Percentiles rank a stretch among this genome's conserved stretches.
Conservation (phyloP, 306 rosid genomes). For the Pyrus bretschneideri region DNA sequence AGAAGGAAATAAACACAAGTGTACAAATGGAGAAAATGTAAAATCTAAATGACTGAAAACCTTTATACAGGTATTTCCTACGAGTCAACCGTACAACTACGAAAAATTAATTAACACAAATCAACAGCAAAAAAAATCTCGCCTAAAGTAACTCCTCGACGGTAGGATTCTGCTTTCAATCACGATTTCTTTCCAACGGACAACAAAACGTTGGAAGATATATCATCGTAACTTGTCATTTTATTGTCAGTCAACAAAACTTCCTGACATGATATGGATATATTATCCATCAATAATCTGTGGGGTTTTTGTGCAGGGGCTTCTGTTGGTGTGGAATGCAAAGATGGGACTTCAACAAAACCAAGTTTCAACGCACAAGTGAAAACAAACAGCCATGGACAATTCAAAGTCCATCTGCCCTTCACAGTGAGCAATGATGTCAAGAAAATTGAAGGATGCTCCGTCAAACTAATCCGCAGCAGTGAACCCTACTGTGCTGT, state of each 20-base stretch:
- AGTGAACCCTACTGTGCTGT: constrained; percentile 61
- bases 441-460: constrained; percentile 53
- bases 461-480: constrained; percentile 50
- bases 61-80: constrained; percentile 20
- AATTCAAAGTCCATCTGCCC: constrained; percentile 61
- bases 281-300: too few relatives aligned
- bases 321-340: too few relatives aligned
- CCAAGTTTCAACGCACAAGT: constrained; percentile 45
- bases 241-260: too few relatives aligned
- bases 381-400: constrained; percentile 55
- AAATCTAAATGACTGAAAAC: too few relatives aligned
- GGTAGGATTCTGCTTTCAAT: constrained; percentile 15
- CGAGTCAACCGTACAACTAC: too few relatives aligned
- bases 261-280: too few relatives aligned
- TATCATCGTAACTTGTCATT: too few relatives aligned
- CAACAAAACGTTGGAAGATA: too few relatives aligned
- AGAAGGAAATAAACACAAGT: too few relatives aligned
- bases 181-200: constrained; percentile 19
- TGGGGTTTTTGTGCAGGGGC: too few relatives aligned
- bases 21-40: constrained; percentile 15
- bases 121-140: constrained; percentile 6
- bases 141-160: too few relatives aligned
- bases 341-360: constrained; percentile 15
- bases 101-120: too few relatives aligned
- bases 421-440: constrained; percentile 47